phyloP scores from a whole-genome alignment of 441 rosid genomes.

The Biscutella auriculata region DNA sequence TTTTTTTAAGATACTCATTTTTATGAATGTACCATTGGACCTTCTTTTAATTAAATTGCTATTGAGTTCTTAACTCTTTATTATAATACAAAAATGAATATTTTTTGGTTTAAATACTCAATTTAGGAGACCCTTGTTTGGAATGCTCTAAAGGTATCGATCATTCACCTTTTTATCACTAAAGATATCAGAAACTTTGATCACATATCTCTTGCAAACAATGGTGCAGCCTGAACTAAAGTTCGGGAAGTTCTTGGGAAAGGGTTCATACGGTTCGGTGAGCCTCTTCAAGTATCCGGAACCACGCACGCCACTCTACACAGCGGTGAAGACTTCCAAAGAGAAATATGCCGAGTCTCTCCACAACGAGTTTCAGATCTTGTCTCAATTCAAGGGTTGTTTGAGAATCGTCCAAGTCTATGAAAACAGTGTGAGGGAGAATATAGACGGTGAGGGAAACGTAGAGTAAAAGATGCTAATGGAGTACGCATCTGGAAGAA shows the following conservation, averaged over 20 bases:
- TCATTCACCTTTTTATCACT: too few relatives aligned
- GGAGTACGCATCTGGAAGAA: slow-evolving; percentile 15
- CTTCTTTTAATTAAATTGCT: too few relatives aligned
- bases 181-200: neutral
- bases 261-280: slow-evolving; percentile 4
- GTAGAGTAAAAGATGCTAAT: neutral
- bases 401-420: slow-evolving; percentile 3
- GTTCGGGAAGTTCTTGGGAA: neutral
- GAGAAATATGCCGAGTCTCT: neutral
- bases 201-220: neutral
- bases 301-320: neutral
- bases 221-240: neutral
- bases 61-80: too few relatives aligned
- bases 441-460: neutral
- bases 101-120: too few relatives aligned
- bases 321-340: neutral
- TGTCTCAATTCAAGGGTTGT: slow-evolving; percentile 3
- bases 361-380: neutral
- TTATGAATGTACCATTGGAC: too few relatives aligned
- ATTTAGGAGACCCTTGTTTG: too few relatives aligned
- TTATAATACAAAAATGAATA: too few relatives aligned
- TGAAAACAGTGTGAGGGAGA: neutral
- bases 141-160: too few relatives aligned
- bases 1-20: too few relatives aligned
- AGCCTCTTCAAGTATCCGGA: neutral